Base-by-base conservation (phyloP, 208 protist species). In the Borovskyia barvae region DNA sequence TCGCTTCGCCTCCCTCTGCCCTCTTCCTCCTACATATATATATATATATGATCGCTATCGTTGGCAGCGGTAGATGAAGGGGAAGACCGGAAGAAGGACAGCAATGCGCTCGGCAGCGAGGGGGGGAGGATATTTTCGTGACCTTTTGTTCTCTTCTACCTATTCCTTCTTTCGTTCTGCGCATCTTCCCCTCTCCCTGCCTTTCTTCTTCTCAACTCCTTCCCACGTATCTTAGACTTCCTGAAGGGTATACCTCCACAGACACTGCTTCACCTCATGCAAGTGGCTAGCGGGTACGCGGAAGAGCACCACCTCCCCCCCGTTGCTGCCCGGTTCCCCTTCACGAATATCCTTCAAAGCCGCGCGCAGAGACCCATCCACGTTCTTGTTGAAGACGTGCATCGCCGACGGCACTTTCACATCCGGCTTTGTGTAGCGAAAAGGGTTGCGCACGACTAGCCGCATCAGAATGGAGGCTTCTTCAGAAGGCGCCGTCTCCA, bases 231-330 rank as follows among this genome's bases (percentile, higher is more conserved):
- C 7, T 42, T 52, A 59, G 41, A 77, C 25, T 67, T 94, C 85
- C 70, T 82, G 80, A 35, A 94, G 50, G 24, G 74, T 58, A 75
- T 91, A 95, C 72, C 91, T 92, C 83, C 88, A 92, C 50, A 95
- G 56, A 32, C 68, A 72, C 57, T 87, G 52, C 63, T 79, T 85
- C 41, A 94, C 67, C 59, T 80, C 77, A 49, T 92, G 87, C 24
- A 69, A 43, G 19, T 57, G 52, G 6, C 48, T 49, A 28, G 64
- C 55, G 17, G 82, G 75, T 28, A 82, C 77, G 20, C 54, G 35
- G 59, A 94, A 94, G 9, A 35, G 41, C 15, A 90, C 82, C 17
- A 69, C 75, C 65, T 94, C 87, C 20, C 55, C 66, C 50, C 72
- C 55, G n/a, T n/a, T n/a, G 51, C 55, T 66, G 25, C 53, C 58